Percentiles rank a stretch among this genome's conserved stretches.
Conservation (phyloP, 2,329 filamentous ascomycete species). For the Fusarium humuli region DNA sequence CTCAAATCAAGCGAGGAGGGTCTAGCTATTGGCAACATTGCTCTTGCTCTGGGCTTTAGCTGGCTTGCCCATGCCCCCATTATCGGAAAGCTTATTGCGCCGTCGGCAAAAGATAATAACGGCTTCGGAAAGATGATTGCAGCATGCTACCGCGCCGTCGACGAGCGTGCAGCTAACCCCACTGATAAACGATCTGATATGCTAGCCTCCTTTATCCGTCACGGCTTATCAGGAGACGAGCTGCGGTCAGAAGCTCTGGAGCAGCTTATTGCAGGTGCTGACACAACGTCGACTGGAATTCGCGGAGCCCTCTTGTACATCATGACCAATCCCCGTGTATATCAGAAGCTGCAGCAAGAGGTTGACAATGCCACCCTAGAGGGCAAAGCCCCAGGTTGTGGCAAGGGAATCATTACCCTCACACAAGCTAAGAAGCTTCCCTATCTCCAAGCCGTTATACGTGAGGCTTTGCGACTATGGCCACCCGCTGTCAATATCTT, state of each 20-base stretch:
- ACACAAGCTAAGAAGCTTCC: background rate
- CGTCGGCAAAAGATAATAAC: background rate
- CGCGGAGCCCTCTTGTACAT: background rate
- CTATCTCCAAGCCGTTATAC: background rate
- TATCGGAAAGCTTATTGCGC: background rate
- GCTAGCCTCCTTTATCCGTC: background rate
- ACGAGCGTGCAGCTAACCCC: too few species aligned
- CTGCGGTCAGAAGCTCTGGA: too few species aligned
- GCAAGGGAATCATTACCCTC: rapidly evolving
- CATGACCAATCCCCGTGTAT: background rate
- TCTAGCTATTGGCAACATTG: too few species aligned
- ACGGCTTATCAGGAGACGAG: too few species aligned
- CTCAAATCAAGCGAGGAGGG: background rate
- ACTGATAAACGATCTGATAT: background rate
- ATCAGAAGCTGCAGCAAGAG: background rate
- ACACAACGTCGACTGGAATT: background rate
- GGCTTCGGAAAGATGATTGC: background rate
- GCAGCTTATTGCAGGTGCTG: background rate
- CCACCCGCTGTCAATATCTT: background rate
- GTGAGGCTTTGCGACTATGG: background rate
- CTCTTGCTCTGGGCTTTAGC: too few species aligned
- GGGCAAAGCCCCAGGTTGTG: background rate
- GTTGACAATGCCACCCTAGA: background rate
- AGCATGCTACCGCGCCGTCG: too few species aligned
- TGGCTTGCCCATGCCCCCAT: background rate